Evolutionary conservation across 495 filamentous ascomycete genomes (phyloP), one percentile per base, ranked within the genome.

Genomic region (Chaetomidium leptoderma): DNA sequence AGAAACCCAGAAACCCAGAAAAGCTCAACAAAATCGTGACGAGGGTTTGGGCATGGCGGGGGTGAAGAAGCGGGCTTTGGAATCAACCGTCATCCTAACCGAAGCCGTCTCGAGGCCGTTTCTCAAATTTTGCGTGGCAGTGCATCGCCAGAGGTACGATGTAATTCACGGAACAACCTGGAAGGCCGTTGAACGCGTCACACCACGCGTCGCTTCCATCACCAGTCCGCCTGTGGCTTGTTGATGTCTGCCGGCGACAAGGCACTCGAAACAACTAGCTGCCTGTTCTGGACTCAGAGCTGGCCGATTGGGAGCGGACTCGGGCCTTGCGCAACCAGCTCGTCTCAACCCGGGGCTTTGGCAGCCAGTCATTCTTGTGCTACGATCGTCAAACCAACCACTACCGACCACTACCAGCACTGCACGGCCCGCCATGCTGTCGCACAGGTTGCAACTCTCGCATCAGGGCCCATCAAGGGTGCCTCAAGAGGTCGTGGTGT

Each of bases 291-390:
- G 29, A 33, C 19, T 23, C 16, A 14, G n/a, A n/a, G 7, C 23
- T 16, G 35, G 17, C 13, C 11, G 4, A 39, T 52, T 11, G 35
- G 48, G 19, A 32, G 19, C 7, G 4, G 47, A 10, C 2, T 7
- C 17, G 19, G 5, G 13, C 9, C 10, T 6, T n/a, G 7, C 19
- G 23, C 47, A 51, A 32, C 17, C 29, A n/a, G 8, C 8, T 35
- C 27, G 53, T 55, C 47, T 55, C 53, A 46, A 24, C 53, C 42
- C 42, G 23, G 17, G 0, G 30, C 53, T 26, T 16, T 46, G 42
- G 42, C 40, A 55, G 32, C 53, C 53, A 44, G 42, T 46, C 40
- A 21, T 46, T 46, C 53, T 14, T 19, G 32, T 37, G 32, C 32
- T 13, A 36, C 42, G 30, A 45, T 26, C 53, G 6, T 4, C 47